Evolutionary conservation across 1,284 basidiomycete species (phyloP), one percentile per base, ranked within the genome.

Genomic region (Cutaneotrichosporon spelunceum): DNA sequence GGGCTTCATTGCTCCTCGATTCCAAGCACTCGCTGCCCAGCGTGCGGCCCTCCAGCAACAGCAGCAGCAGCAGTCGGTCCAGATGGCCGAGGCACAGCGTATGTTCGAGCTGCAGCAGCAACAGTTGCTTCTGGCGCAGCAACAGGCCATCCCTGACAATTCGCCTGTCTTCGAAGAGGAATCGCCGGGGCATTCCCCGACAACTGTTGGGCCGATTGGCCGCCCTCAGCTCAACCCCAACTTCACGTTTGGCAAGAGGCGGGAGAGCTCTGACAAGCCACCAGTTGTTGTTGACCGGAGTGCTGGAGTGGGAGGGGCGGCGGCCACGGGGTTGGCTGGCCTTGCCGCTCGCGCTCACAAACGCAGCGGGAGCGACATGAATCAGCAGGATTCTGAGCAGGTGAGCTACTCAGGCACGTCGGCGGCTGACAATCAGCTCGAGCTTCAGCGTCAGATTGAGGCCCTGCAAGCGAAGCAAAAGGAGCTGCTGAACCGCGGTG

Each of bases 361-460:
- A 59, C 69, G 81, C 47, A 86, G 84, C 16, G 79, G 80, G 59
- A 86, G 86, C 59, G 91, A 93, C 73, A 86, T 93, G 63, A 78
- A 75, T 4, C 71, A 76, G 0, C 74, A 72, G 59, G 90, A 93
- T 88, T 90, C 90, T 23, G 90, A 93, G 77, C 91, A 94, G 84
- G 91, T 91, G 71, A 68, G 78, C 71, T 10, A 21, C 11, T 39
- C 30, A 10, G 21, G 13, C 19, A 23, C 23, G 39, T 19, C n/a
- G 5, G 14, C 19, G 8, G 54, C 64, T 68, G 56, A 68, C 60
- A 16, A 19, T 21, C 73, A 94, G 91, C 89, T 93, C 70, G 90
- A 90, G 49, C 75, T 95, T 58, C 92, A 95, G 78, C 89, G 79
- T 70, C 90, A 94, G 79, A 95, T 95, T 64, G 92, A 94, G 78